Evolutionary conservation across 2,329 filamentous ascomycete genomes (phyloP).

Genomic region (Fusarium armeniacum): DNA sequence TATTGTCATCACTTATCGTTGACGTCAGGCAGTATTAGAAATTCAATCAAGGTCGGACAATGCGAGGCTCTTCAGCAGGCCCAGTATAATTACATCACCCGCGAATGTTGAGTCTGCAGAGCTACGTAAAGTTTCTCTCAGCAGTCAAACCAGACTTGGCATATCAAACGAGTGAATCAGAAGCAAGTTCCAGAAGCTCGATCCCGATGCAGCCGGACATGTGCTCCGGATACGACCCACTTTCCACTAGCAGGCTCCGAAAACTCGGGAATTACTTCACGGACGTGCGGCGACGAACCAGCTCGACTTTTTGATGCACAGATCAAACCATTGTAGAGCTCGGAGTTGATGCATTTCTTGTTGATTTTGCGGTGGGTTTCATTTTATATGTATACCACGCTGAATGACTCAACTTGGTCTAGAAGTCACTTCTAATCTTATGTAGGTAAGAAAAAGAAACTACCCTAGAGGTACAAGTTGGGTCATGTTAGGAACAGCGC

Average conservation of each 20-base stretch:
- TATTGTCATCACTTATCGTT: slow-evolving; percentile 47
- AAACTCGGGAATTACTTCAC: slow-evolving; percentile 6
- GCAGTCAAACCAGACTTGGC: slow-evolving; percentile 18
- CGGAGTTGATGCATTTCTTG: background rate
- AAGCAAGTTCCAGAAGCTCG: background rate
- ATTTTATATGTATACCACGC: too few relatives aligned
- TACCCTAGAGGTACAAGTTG: background rate
- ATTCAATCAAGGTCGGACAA: slow-evolving; percentile 14
- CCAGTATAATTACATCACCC: slow-evolving; percentile 43
- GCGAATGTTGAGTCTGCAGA: background rate
- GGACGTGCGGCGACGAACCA: slow-evolving; percentile 1
- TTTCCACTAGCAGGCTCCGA: slow-evolving; percentile 11
- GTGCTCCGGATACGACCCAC: slow-evolving; percentile 17
- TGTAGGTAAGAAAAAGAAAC: background rate
- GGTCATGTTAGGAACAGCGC: background rate
- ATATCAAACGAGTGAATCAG: slow-evolving; percentile 1
- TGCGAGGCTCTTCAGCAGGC: slow-evolving; percentile 12
- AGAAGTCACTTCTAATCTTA: background rate
- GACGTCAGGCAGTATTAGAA: slow-evolving; percentile 40
- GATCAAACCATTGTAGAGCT: background rate
- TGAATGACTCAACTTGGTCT: too few relatives aligned
- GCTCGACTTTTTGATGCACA: background rate
- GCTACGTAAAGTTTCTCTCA: slow-evolving; percentile 16
- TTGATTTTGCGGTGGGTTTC: background rate
- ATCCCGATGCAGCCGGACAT: slow-evolving; percentile 34